phyloP scores from a whole-genome alignment of 768 basidiomycete genomes.

The Guyanaporus albipodus region DNA sequence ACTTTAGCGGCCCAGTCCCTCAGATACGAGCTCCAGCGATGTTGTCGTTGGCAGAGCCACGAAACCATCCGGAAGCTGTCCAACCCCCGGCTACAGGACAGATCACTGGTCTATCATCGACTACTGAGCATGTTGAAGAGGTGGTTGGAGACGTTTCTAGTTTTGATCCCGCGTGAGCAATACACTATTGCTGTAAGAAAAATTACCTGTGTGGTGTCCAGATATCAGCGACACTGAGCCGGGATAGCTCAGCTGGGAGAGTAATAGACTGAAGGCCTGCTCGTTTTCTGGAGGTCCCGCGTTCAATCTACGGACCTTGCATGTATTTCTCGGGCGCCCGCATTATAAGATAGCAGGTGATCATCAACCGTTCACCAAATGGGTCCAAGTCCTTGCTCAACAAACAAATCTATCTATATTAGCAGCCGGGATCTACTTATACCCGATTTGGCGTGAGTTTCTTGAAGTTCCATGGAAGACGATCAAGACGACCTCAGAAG shows the following conservation, averaged over 20 bases:
- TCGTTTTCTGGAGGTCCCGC: conserved; percentile 40
- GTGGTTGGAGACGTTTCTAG: conserved; percentile 30
- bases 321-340: conserved; percentile 18
- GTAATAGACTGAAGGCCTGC: conserved; percentile 58
- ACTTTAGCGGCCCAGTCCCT: conserved; percentile 79
- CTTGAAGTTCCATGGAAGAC: too few species aligned
- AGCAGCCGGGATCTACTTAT: too few species aligned
- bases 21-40: conserved; percentile 49
- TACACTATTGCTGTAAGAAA: background rate
- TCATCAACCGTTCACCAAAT: background rate
- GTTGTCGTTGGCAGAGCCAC: conserved; percentile 32
- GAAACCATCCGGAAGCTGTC: background rate
- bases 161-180: conserved; percentile 18
- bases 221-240: conserved; percentile 28
- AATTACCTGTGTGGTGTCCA: background rate
- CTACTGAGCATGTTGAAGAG: conserved; percentile 29
- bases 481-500: too few species aligned
- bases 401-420: too few species aligned
- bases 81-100: background rate
- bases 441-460: too few species aligned
- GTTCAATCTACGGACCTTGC: conserved; percentile 56
- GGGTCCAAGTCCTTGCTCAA: too few species aligned
- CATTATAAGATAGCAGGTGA: too few species aligned
- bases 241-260: conserved; percentile 74
- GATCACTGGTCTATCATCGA: conserved; percentile 32